phyloP scores from a whole-genome alignment of 2,329 filamentous ascomycete genomes.

The Reticulascus tulasneorum region DNA sequence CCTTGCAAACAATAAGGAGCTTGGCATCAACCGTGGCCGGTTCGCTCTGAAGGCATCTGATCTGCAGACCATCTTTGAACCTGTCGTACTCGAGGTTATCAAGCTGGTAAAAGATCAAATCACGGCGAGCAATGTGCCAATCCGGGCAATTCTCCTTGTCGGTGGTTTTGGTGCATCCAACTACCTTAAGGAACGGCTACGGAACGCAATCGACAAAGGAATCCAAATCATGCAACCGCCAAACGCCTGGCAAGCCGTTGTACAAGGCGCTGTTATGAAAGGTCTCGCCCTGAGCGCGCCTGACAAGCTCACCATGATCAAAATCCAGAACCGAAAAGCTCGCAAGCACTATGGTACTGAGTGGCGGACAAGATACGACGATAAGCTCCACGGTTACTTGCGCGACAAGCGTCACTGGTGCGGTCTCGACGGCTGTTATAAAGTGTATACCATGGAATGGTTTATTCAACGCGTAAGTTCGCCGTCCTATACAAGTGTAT shows the following conservation, averaged over 20 bases:
- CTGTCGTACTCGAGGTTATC: slow-evolving; percentile 38
- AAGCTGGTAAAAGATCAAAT: slow-evolving; percentile 40
- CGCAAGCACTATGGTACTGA: slow-evolving; percentile 77
- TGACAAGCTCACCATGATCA: slow-evolving; percentile 29
- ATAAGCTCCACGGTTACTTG: slow-evolving; percentile 57
- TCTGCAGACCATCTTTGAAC: slow-evolving; percentile 38
- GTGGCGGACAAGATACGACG: slow-evolving; percentile 77
- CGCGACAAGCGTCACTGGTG: slow-evolving; percentile 30
- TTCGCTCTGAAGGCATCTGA: slow-evolving; percentile 33
- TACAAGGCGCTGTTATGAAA: slow-evolving; percentile 48
- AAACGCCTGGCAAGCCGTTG: slow-evolving; percentile 46
- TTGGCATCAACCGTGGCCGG: slow-evolving; percentile 32
- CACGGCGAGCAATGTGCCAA: slow-evolving; percentile 33
- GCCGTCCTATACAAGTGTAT: no score
- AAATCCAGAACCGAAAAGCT: slow-evolving; percentile 52
- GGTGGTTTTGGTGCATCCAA: slow-evolving; percentile 44
- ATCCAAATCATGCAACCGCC: slow-evolving; percentile 44
- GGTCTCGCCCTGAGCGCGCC: slow-evolving; percentile 34
- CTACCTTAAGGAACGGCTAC: slow-evolving; percentile 39
- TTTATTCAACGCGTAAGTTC: slow-evolving; percentile 37
- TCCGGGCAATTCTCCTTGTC: slow-evolving; percentile 43
- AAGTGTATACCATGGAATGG: slow-evolving; percentile 38
- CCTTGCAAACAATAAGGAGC: slow-evolving; percentile 29
- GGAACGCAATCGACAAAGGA: slow-evolving; percentile 26
- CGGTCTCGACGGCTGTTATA: slow-evolving; percentile 30